Base-by-base conservation (phyloP, 805 yeast species). In the Candida mattraensis region DNA sequence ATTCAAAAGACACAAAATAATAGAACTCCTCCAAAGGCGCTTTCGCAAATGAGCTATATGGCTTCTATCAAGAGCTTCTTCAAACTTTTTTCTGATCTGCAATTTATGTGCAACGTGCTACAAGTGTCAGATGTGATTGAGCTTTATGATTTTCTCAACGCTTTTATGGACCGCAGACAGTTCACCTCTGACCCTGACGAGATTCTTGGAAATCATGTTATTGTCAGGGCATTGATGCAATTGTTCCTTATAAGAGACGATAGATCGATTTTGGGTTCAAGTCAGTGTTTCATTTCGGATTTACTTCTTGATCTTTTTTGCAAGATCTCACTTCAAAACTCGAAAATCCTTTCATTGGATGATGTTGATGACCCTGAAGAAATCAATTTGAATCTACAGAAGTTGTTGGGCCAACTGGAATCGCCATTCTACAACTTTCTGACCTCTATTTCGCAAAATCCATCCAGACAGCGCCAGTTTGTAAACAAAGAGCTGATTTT, bases 401-500 rank as follows among this genome's bases (percentile, higher is more conserved):
- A 33, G 37, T 49, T 76, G 9, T 28, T 74, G 22, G 62, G 58
- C 39, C 78, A 81, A 50, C 52, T 74, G 24, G 70, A 78, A 50
- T 53, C 67, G 24, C 72, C 71, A 15, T 55, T 67, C 48, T 54
- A 66, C 54, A 67, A 72, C 48, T 60, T 65, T 64, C 52, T 71
- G 16, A 66, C 70, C 34, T 62, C 66, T 8, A 48, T 62, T 12
- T 67, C 77, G 5, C 82, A 80, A 56, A 91, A 91, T 51, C 79
- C 87, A 22, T 78, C 94, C 32, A 71, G 96, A 37, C 88, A 87
- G 52, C 76, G 96, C 44, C 96, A 87, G 55, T 75, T 83, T 44
- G 62, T 82, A 50, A 64, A 80, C 44, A 66, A 80, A 51, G 65
- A 72, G 51, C 52, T 78, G 37, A 50, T 72, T 29, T 46, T 71